Evolutionary conservation across 306 rosid species (phyloP), one percentile per base, ranked within the genome.

Genomic region (Acacia acuminata): DNA sequence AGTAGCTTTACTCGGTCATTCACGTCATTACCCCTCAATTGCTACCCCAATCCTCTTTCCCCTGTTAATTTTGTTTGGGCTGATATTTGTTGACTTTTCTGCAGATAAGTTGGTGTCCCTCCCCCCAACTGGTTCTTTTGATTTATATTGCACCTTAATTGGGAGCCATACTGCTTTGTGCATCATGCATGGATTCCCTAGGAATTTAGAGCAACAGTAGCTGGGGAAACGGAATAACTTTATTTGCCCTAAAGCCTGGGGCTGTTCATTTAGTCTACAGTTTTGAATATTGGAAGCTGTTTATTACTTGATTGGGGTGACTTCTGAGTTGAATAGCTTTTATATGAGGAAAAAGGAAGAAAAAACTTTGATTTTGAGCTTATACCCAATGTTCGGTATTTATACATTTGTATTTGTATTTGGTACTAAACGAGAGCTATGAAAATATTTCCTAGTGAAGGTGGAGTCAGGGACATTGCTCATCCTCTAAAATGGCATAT

Each of bases 211-310:
- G n/a, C 55, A 34, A 67, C 81, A 30, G 45, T 58, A 12, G 73
- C 73, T 32, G 27, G 71, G 80, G 74, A 75, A 77, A 22, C 53
- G 72, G 43, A 75, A 53, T 79, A 25, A 11, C 70, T 76, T 34
- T 43, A 44, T 70, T 71, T 83, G 79, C 83, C 77, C n/a, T n/a
- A n/a, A n/a, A n/a, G n/a, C n/a, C 73, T 32, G 27, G 27, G 27
- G 27, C 83, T 55, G 16, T 24, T 80, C 40, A 66, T 80, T 74
- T 45, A 74, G 38, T 55, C 69, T 36, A 27, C 67, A 45, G 8
- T 71, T 76, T 4, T 65, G 83, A 73, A 76, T 66, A 72, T 79
- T 27, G 55, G 81, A 84, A 75, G 84, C 64, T 58, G 45, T 67
- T 27, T 63, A 71, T 56, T 78, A 7, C 45, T 45, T 24, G 67